Conservation (phyloP, 331 rosid species). For the Malus hybrid region DNA sequence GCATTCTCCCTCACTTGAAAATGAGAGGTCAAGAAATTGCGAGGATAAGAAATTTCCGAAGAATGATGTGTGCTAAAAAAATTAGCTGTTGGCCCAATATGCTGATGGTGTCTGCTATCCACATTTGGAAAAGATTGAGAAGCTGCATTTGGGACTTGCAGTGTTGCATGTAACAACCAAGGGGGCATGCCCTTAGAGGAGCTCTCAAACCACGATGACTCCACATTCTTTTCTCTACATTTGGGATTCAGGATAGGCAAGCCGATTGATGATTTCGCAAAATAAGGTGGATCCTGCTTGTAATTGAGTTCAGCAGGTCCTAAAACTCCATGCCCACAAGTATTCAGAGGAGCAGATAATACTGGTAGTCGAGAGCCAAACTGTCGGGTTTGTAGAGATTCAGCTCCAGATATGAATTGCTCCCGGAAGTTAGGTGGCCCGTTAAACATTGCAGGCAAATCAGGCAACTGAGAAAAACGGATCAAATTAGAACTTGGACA, state of each 20-base stretch:
- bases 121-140: constrained; percentile 36
- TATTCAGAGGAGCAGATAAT: constrained; percentile 30
- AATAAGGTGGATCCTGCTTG: constrained; percentile 37
- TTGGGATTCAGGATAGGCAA: constrained; percentile 65
- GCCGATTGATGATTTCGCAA: constrained; percentile 37
- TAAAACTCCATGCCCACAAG: constrained; percentile 20
- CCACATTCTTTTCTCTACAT: constrained; percentile 32
- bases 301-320: constrained; percentile 39
- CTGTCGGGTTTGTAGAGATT: constrained; percentile 41
- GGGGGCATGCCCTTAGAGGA: constrained; percentile 42
- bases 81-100: constrained; percentile 34
- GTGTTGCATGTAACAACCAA: constrained; percentile 53
- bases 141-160: constrained; percentile 29
- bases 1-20: constrained; percentile 31
- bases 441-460: constrained; percentile 29
- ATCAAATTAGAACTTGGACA: constrained; percentile 28
- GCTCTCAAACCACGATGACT: constrained; percentile 44
- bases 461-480: constrained; percentile 32
- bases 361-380: constrained; percentile 35
- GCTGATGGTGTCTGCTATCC: constrained; percentile 34
- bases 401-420: constrained; percentile 43
- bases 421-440: constrained; percentile 33
- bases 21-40: constrained; percentile 33
- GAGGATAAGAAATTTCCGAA: constrained; percentile 34
- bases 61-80: constrained; percentile 26